Evolutionary conservation across 129 eudicot species (phyloP), one percentile per base, ranked within the genome.

Genomic region (Glebionis coronaria): DNA sequence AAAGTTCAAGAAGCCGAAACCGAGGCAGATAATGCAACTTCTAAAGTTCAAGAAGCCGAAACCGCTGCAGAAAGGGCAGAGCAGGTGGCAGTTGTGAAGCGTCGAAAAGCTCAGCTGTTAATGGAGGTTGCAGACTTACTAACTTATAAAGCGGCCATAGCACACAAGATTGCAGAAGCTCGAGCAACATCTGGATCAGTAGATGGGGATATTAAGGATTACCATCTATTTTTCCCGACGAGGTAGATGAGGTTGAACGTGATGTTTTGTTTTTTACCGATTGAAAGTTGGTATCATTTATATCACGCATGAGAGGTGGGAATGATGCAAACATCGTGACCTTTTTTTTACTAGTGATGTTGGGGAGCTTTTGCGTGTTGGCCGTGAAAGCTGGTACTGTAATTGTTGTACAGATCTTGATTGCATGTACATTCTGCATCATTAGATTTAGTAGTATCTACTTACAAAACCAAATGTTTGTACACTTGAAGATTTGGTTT

Each of bases 91-190:
- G 28, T 83, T 44, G 56, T 9, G 45, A 94, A 89, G 81, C 88
- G 99, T n/a, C 80, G 79, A 58, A 81, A 80, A 77, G 99, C 97
- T 20, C 99, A 94, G 67, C 28, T 50, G 76, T 84, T 89, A 16
- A 81, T 84, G 90, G 86, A 89, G 72, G 72, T 68, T 56, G 97
- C 99, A 1, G 99, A 94, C 64, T 62, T 88, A 61, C 94, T 86
- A 31, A 65, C 88, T 69, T 94, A 89, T 76, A 85, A 82, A 74
- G 99, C 99, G 40, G 38, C 77, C 3, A 84, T 87, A 83, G 95
- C 97, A 7, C 78, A 84, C 9, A 56, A 81, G 63, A 84, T 94
- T 47, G 86, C 99, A 0, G 99, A 94, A 78, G 85, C 91, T 16
- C 63, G 64, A 68, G 49, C 51, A 44, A 25, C 65, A 61, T 61